Percentiles rank a stretch among this genome's conserved stretches.
Conservation (phyloP, 1,139 yeast species). For the Taphrina deformans region DNA sequence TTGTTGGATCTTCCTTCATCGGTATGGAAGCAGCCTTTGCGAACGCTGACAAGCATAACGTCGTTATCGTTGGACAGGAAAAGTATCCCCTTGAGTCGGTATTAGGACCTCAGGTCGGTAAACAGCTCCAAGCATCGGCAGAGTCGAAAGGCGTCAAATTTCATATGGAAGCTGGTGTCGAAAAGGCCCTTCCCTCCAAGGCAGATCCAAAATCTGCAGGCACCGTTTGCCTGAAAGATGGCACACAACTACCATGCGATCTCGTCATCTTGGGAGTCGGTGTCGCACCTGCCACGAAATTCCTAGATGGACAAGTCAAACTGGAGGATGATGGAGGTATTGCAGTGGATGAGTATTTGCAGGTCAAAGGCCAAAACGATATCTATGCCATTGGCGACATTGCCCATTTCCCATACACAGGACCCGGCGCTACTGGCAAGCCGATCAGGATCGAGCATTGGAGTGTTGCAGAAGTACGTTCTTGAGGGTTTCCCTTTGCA, state of each 20-base stretch:
- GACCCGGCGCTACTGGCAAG: conserved; percentile 34
- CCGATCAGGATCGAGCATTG: conserved; percentile 37
- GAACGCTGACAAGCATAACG: conserved; percentile 34
- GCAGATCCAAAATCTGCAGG: conserved; percentile 25
- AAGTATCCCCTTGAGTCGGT: conserved; percentile 33
- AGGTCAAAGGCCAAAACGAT: conserved; percentile 35
- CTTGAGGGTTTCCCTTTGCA: neutral
- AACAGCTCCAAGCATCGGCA: conserved; percentile 26
- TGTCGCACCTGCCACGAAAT: conserved; percentile 36
- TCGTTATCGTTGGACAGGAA: conserved; percentile 35
- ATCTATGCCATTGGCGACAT: conserved; percentile 38
- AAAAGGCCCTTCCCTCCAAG: conserved; percentile 31
- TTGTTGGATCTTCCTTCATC: conserved; percentile 36
- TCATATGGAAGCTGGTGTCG: conserved; percentile 34
- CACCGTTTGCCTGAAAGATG: conserved; percentile 35
- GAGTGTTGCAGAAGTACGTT: conserved; percentile 33
- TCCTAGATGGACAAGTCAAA: conserved; percentile 30
- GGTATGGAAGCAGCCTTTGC: conserved; percentile 37
- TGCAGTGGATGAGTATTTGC: conserved; percentile 33
- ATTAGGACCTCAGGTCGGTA: conserved; percentile 34
- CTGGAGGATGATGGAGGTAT: conserved; percentile 36
- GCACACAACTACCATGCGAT: conserved; percentile 35
- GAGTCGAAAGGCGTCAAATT: conserved; percentile 34
- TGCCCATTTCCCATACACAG: conserved; percentile 36
- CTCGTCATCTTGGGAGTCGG: conserved; percentile 37